Conservation (phyloP, 345 rosid genomes). For the Adansonia digitata region DNA sequence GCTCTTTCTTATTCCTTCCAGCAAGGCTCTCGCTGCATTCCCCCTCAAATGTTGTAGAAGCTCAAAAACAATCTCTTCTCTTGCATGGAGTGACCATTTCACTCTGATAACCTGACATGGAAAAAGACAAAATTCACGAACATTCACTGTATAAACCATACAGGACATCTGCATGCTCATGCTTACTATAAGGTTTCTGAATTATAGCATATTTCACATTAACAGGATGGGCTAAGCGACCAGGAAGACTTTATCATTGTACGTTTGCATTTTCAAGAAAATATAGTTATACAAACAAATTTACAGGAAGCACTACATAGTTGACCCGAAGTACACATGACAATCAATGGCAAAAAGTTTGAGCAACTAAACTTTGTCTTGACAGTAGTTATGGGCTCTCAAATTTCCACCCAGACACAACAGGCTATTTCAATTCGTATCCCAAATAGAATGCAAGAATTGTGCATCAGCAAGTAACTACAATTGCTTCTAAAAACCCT, state of each 20-base stretch:
- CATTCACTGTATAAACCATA: not conserved
- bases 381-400: not conserved
- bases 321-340: not conserved
- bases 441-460: not conserved
- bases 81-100: constrained; percentile 97
- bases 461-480: not conserved
- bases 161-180: not conserved
- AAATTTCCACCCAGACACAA: not conserved
- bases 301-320: not conserved
- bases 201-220: not conserved
- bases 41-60: constrained; percentile 87
- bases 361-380: not conserved
- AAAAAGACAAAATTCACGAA: not conserved
- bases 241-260: not conserved
- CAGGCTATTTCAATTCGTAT: not conserved
- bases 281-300: not conserved
- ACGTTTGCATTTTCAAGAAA: not conserved
- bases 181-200: not conserved
- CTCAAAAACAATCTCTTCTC: constrained; percentile 92
- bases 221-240: not conserved
- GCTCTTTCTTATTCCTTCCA: constrained; percentile 65
- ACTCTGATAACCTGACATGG: constrained; percentile 77
- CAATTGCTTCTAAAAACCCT: too few species aligned
- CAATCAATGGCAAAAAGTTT: not conserved
- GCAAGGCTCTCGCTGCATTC: constrained; percentile 34